Conservation (phyloP, 2,329 filamentous ascomycete species). For the Fusarium pseudonygamai region DNA sequence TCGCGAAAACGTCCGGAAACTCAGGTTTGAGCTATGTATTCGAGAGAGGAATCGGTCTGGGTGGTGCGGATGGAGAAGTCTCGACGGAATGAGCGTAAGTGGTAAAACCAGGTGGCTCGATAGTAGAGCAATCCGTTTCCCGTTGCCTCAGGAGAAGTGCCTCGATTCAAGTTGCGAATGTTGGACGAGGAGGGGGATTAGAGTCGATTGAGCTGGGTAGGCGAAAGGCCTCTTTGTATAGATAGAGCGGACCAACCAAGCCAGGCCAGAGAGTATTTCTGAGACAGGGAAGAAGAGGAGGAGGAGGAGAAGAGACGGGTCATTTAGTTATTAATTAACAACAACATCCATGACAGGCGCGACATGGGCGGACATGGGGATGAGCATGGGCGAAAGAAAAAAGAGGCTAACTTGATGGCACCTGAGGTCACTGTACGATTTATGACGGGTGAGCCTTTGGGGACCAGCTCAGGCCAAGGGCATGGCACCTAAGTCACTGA, state of each 20-base stretch:
- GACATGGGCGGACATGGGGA: neutral
- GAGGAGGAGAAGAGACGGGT: constrained; percentile 24
- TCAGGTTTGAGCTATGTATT: constrained; percentile 4
- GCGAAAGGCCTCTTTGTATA: neutral
- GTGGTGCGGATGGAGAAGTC: neutral
- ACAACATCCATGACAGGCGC: neutral
- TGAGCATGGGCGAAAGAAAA: neutral
- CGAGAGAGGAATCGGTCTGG: neutral
- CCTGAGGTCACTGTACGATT: constrained; percentile 7
- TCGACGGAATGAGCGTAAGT: neutral
- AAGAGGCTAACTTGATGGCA: neutral
- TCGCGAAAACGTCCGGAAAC: constrained; percentile 8
- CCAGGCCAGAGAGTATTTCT: constrained; percentile 2
- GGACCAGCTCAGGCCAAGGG: neutral
- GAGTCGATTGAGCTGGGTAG: neutral
- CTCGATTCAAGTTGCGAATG: neutral
- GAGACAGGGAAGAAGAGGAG: constrained; percentile 16
- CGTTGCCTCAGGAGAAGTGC: constrained; percentile 5
- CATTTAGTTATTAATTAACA: constrained; percentile 25
- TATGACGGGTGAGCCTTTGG: constrained; percentile 9
- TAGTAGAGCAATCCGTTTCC: constrained; percentile 7
- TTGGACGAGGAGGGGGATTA: constrained; percentile 9
- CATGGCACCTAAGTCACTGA: neutral
- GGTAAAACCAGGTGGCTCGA: constrained; percentile 3
- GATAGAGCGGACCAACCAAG: constrained; percentile 11